Percentiles rank a stretch among this genome's conserved stretches.
phyloP scores from a whole-genome alignment of 345 rosid species.

The Ceriops tagal region DNA sequence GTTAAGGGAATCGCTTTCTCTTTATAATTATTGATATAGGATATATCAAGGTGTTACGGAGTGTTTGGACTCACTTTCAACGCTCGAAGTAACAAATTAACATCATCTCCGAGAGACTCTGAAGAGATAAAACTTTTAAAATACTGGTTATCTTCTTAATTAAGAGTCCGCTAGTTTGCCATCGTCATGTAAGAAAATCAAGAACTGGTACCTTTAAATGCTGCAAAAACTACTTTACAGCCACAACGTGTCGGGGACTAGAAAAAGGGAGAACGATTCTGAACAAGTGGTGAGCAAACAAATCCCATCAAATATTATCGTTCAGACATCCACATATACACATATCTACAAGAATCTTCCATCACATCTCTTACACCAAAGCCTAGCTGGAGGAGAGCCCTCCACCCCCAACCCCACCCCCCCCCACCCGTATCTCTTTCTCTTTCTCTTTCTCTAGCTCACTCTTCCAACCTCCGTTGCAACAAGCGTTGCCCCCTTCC shows the following conservation, averaged over 20 bases:
- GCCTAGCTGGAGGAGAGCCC: slow-evolving; percentile 28
- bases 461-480: neutral
- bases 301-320: slow-evolving; percentile 17
- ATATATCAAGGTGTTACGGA: too few species aligned
- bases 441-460: neutral
- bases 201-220: neutral
- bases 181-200: too few species aligned
- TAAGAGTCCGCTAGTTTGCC: too few species aligned
- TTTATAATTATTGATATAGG: too few species aligned
- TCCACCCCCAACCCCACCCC: slow-evolving; percentile 22
- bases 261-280: slow-evolving; percentile 39
- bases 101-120: too few species aligned
- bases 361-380: slow-evolving; percentile 26
- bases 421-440: too few species aligned
- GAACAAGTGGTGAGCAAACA: slow-evolving; percentile 33
- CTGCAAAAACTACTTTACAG: slow-evolving; percentile 25
- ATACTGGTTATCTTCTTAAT: too few species aligned
- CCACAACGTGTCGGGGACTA: slow-evolving; percentile 22
- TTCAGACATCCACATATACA: slow-evolving; percentile 22
- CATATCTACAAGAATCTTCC: slow-evolving; percentile 43
- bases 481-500: neutral
- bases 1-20: too few species aligned
- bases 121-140: too few species aligned
- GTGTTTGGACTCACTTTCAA: too few species aligned
- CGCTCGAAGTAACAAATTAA: too few species aligned